phyloP scores from a whole-genome alignment of 108 stramenopile species.

The Skeletonema tropicum region DNA sequence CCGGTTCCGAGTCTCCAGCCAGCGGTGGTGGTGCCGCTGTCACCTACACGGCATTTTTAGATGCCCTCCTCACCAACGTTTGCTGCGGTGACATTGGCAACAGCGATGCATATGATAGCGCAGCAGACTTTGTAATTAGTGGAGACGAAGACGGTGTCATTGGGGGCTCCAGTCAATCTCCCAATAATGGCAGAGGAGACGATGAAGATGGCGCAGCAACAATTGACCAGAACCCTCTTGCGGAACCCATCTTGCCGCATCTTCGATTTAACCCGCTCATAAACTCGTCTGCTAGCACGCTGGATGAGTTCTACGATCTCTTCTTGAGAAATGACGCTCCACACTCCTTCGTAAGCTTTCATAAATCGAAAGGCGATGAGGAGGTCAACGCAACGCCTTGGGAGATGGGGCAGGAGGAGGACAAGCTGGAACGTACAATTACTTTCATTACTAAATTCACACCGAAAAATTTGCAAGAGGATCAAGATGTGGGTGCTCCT shows the following conservation, averaged over 20 bases:
- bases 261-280: constrained; percentile 37
- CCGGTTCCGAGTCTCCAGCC: background rate
- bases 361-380: constrained; percentile 47
- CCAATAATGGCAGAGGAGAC: background rate
- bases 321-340: constrained; percentile 76
- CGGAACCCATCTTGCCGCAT: constrained; percentile 36
- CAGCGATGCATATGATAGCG: background rate
- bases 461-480: constrained; percentile 9
- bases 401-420: constrained; percentile 9
- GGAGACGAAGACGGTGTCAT: background rate
- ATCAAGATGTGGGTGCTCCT: background rate
- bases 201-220: background rate
- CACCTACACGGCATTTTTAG: constrained; percentile 4
- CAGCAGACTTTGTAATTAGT: no score
- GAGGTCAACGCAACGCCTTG: constrained; percentile 29
- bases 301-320: constrained; percentile 57
- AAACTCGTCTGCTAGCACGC: background rate
- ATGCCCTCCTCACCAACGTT: constrained; percentile 1
- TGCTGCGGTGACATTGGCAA: constrained; percentile 1
- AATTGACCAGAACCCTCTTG: background rate
- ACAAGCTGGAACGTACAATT: constrained; percentile 25
- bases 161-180: no score
- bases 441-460: constrained; percentile 29
- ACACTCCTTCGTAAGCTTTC: constrained; percentile 63
- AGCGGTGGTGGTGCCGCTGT: background rate